These are phyloP conservation scores for Penicillium verhagenii DNA, from an alignment of 495 filamentous ascomycete species.

Conservation along the genomic window DNA sequence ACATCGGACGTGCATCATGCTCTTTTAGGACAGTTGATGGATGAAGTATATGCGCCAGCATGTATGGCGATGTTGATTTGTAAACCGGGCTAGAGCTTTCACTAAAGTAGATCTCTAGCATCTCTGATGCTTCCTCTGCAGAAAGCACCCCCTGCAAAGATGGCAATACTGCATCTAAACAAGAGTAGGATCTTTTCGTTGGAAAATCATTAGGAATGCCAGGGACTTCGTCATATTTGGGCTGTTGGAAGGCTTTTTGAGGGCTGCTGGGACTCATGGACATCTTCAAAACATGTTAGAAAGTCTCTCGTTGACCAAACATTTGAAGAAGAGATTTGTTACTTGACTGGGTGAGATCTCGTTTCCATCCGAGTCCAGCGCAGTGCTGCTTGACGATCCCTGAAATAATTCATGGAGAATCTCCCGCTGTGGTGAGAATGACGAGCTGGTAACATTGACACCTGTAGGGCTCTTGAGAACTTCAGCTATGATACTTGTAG, in stretches of 20 bases:
- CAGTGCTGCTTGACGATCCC: no score
- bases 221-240: background rate
- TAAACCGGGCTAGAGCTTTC: constrained; percentile 44
- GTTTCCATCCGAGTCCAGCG: background rate
- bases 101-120: constrained; percentile 52
- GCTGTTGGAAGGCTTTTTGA: background rate
- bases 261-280: background rate
- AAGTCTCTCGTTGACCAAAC: background rate
- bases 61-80: constrained; percentile 34
- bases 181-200: constrained; percentile 14
- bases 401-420: background rate
- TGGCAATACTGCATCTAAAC: constrained; percentile 31
- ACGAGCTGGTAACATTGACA: background rate
- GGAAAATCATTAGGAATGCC: background rate
- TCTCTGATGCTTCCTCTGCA: constrained; percentile 43
- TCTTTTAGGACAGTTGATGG: constrained; percentile 34
- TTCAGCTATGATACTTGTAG: background rate
- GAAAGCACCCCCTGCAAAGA: constrained; percentile 40
- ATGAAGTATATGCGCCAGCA: constrained; percentile 37
- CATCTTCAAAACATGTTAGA: background rate
- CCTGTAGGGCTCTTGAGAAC: background rate
- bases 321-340: background rate
- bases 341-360: background rate
- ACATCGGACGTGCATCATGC: constrained; percentile 31
- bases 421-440: background rate